Evolutionary conservation across 2,329 filamentous ascomycete genomes (phyloP).

Genomic region (Ascochyta koolunga): DNA sequence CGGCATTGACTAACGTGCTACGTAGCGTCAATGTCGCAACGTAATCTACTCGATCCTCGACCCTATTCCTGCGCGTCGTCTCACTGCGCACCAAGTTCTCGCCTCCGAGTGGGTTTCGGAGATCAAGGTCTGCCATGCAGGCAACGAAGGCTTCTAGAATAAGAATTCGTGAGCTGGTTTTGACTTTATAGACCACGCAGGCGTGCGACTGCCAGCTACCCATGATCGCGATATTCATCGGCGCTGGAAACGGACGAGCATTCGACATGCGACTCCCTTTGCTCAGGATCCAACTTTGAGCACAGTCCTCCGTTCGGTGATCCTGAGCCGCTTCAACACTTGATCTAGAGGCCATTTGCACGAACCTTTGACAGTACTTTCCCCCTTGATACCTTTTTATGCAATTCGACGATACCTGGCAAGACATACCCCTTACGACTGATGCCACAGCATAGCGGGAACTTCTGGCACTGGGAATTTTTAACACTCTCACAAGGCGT

Average conservation of each 20-base stretch:
- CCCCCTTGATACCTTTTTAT: constrained; percentile 32
- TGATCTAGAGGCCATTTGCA: constrained; percentile 30
- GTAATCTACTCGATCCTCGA: constrained; percentile 99
- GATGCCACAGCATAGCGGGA: constrained; percentile 45
- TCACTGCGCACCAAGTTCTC: constrained; percentile 94
- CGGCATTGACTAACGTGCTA: constrained; percentile 23
- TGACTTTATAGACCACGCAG: constrained; percentile 24
- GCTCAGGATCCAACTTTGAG: constrained; percentile 15
- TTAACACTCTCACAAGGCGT: constrained; percentile 18
- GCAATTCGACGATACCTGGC: constrained; percentile 40
- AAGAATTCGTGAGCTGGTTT: constrained; percentile 11
- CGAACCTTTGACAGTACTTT: constrained; percentile 26
- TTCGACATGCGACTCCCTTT: constrained; percentile 13
- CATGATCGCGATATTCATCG: constrained; percentile 4
- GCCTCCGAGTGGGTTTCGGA: constrained; percentile 99
- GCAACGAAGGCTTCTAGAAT: constrained; percentile 85
- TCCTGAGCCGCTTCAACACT: constrained; percentile 17
- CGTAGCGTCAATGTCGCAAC: constrained; percentile 91
- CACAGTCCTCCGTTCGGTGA: constrained; percentile 5
- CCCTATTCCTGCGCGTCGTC: constrained; percentile 87
- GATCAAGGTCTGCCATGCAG: constrained; percentile 95
- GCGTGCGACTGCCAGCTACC: constrained; percentile 11
- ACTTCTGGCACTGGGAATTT: constrained; percentile 32
- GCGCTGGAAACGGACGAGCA: constrained; percentile 18
- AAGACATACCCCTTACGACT: constrained; percentile 47